Evolutionary conservation across 2,329 filamentous ascomycete genomes (phyloP), one percentile per base, ranked within the genome.

Genomic region (Septoria linicola): DNA sequence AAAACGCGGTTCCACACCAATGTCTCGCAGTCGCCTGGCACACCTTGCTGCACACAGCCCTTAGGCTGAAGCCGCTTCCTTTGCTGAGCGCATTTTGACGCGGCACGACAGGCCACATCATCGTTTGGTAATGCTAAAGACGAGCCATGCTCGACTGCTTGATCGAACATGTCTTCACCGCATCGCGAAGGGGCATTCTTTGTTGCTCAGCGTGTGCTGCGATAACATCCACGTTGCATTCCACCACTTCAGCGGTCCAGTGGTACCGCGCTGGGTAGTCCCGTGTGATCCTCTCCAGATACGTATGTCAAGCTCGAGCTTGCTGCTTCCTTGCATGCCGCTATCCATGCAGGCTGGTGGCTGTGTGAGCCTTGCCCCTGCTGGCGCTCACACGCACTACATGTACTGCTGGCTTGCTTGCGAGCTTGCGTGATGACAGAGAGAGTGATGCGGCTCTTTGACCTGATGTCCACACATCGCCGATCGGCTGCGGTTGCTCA

Each of bases 241-340:
- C 13, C 34, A 36, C 34, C 8, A 16, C 34, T 2, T 14, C 34
- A 13, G n/a, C 14, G 21, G 17, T 11, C 37, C 25, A 17, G 13
- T 41, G 39, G 39, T 30, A 30, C 11, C 23, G 23, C 23, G 13
- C 20, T 8, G 8, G 17, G 17, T 17, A 10, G 16, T 21, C 34
- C 17, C 8, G 34, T 16, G 16, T 8, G 23, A 5, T 5, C 23
- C 5, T 27, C 14, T 36, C 3, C 14, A 16, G 34, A 16, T 2
- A 13, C 20, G 41, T 23, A 20, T 7, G 20, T 20, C 20, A 46
- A 46, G 44, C 44, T 41, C 44, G 44, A 30, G 35, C 44, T 35
- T 16, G 14, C 44, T 16, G 32, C 36, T 3, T 17, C 6, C 4
- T n/a, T 6, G 32, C 32, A 17, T n/a, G 41, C 30, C 34, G 44